These are phyloP conservation scores for Penicillium lividum DNA, from an alignment of 495 filamentous ascomycete genomes.

Conservation along the genomic window DNA sequence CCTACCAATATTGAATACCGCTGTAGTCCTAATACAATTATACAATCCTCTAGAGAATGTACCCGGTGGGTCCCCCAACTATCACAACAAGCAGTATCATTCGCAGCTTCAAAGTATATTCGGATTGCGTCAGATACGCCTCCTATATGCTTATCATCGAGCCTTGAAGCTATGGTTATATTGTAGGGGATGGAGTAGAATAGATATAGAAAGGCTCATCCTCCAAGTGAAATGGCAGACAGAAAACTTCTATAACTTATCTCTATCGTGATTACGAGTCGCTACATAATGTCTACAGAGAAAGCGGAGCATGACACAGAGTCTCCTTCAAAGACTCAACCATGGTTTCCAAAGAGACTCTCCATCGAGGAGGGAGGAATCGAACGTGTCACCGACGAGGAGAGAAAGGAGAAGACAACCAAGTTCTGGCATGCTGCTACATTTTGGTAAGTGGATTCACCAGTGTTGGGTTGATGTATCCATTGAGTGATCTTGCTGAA, in stretches of 20 bases:
- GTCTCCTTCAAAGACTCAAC: not conserved
- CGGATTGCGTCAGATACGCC: slow-evolving; percentile 26
- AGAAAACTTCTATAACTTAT: not conserved
- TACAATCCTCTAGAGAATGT: not conserved
- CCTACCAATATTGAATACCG: not conserved
- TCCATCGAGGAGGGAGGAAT: slow-evolving; percentile 66
- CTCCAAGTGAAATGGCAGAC: not conserved
- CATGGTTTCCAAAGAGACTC: slow-evolving; percentile 27
- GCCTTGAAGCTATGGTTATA: slow-evolving; percentile 5
- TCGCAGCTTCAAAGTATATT: slow-evolving; percentile 1
- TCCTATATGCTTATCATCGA: slow-evolving; percentile 22
- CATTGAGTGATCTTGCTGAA: not conserved
- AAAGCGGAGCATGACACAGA: not conserved
- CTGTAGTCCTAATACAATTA: not conserved
- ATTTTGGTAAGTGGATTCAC: slow-evolving; percentile 51
- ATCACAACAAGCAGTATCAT: not conserved
- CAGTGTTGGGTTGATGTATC: not conserved
- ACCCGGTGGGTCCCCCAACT: slow-evolving; percentile 4
- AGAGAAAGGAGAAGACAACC: slow-evolving; percentile 59
- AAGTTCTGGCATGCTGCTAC: slow-evolving; percentile 34
- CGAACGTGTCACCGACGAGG: slow-evolving; percentile 63
- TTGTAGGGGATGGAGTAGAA: not conserved
- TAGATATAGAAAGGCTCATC: not conserved
- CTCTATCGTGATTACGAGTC: not conserved
- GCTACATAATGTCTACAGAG: not conserved